A percentile compares a stretch with the other conserved stretches of the same genome.
Conservation (phyloP, 441 rosid species). For the Aquilaria agallochum region DNA sequence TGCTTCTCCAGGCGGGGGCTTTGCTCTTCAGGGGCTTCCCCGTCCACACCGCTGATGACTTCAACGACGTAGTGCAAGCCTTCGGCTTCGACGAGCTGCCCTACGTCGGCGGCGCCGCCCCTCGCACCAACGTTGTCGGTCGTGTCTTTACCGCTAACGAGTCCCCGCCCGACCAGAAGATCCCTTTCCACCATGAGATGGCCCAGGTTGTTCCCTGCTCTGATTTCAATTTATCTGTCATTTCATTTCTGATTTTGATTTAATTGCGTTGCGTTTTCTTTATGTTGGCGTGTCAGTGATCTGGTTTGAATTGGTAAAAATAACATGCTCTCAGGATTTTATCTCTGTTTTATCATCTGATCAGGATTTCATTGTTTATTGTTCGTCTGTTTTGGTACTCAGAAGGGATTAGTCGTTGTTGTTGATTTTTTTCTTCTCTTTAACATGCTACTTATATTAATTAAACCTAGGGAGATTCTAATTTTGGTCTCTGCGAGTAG, state of each 20-base stretch:
- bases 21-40: slow-evolving; percentile 67
- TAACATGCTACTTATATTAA: too few relatives aligned
- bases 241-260: not conserved
- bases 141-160: slow-evolving; percentile 93
- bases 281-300: not conserved
- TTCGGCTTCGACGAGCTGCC: slow-evolving; percentile 90
- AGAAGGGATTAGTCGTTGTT: too few relatives aligned
- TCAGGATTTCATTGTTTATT: too few relatives aligned
- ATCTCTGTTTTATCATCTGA: too few relatives aligned
- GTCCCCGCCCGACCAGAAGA: slow-evolving; percentile 86
- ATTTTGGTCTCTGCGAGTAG: too few relatives aligned
- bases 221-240: not conserved
- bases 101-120: slow-evolving; percentile 90
- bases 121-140: slow-evolving; percentile 69
- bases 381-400: too few relatives aligned
- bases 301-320: too few relatives aligned
- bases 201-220: slow-evolving; percentile 46
- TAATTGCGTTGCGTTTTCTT: not conserved
- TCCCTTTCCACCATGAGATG: slow-evolving; percentile 95
- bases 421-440: too few relatives aligned
- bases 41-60: slow-evolving; percentile 49
- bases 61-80: slow-evolving; percentile 80
- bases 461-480: too few relatives aligned
- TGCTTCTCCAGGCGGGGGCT: slow-evolving; percentile 64
- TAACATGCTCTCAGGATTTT: too few relatives aligned